These are phyloP conservation scores for Ustilago xerochloae DNA, from an alignment of 1,284 basidiomycete species.

Conservation along the genomic window DNA sequence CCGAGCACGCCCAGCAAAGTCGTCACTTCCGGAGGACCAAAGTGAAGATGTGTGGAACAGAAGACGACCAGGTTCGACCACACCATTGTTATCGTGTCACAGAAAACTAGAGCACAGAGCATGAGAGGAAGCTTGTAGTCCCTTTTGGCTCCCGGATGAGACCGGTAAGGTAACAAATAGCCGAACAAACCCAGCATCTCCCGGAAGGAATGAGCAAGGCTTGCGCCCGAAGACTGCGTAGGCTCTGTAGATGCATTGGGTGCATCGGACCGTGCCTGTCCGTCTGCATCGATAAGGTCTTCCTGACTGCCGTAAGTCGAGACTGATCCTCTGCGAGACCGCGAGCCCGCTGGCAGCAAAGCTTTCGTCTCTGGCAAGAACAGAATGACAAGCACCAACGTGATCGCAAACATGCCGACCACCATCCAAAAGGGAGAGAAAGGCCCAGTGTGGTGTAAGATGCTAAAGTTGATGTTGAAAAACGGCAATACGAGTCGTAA, in stretches of 20 bases:
- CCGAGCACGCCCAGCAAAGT: slow-evolving; percentile 26
- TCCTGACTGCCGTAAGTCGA: slow-evolving; percentile 10
- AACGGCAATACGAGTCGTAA: slow-evolving; percentile 16
- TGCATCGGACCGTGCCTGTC: too few species aligned
- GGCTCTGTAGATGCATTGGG: neutral
- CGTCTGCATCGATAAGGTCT: neutral
- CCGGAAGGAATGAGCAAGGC: neutral
- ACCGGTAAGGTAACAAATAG: slow-evolving; percentile 32
- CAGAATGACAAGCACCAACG: neutral
- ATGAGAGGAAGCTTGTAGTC: slow-evolving; percentile 41
- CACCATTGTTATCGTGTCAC: slow-evolving; percentile 21
- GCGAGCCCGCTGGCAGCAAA: neutral
- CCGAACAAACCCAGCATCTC: slow-evolving; percentile 17
- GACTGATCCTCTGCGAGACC: slow-evolving; percentile 9
- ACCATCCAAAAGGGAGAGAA: slow-evolving; percentile 37
- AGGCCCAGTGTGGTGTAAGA: slow-evolving; percentile 29
- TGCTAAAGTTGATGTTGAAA: slow-evolving; percentile 35
- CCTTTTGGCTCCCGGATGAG: slow-evolving; percentile 5
- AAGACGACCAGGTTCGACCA: slow-evolving; percentile 39
- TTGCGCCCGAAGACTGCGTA: neutral
- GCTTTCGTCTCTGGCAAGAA: slow-evolving; percentile 29
- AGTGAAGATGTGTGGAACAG: slow-evolving; percentile 28
- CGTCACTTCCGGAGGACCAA: slow-evolving; percentile 22
- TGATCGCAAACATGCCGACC: neutral
- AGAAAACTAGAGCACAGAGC: slow-evolving; percentile 14